phyloP scores from a whole-genome alignment of 371 early-diverging fungal species.

The Mortierella sp. region DNA sequence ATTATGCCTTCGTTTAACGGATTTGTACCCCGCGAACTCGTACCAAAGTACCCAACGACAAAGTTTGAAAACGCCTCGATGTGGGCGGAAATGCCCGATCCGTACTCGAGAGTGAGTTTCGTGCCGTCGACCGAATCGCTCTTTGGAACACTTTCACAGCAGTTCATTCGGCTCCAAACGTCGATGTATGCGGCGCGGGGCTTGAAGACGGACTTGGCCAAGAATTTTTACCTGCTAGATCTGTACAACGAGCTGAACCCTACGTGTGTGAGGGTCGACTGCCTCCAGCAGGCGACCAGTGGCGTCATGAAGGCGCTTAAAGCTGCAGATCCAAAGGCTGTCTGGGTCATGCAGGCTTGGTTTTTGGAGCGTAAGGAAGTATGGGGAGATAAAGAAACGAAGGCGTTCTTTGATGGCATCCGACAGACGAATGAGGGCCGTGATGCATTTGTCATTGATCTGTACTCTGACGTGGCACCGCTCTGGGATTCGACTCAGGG shows the following conservation, averaged over 20 bases:
- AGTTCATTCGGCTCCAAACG: slow-evolving; percentile 27
- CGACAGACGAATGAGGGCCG: slow-evolving; percentile 27
- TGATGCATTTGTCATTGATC: slow-evolving; percentile 51
- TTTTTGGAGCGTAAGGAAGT: slow-evolving; percentile 20
- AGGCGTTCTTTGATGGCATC: slow-evolving; percentile 53
- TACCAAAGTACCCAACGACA: slow-evolving; percentile 11
- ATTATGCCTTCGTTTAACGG: slow-evolving; percentile 48
- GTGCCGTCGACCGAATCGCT: slow-evolving; percentile 35
- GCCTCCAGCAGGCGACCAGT: slow-evolving; percentile 14
- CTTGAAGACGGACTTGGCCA: neutral
- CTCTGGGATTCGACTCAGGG: slow-evolving; percentile 33
- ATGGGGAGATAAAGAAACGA: slow-evolving; percentile 23
- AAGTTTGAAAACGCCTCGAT: slow-evolving; percentile 21
- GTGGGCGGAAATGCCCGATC: slow-evolving; percentile 18
- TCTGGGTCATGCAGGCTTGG: slow-evolving; percentile 53
- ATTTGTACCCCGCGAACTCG: slow-evolving; percentile 33
- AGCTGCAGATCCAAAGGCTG: slow-evolving; percentile 43
- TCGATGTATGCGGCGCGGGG: slow-evolving; percentile 23
- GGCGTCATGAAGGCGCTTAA: slow-evolving; percentile 46
- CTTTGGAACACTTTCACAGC: slow-evolving; percentile 25
- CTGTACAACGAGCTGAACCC: slow-evolving; percentile 45
- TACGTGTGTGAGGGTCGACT: slow-evolving; percentile 17
- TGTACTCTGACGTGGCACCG: slow-evolving; percentile 43
- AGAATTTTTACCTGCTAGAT: slow-evolving; percentile 40
- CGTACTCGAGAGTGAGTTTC: slow-evolving; percentile 14